A percentile compares a stretch with the other conserved stretches of the same genome.
Evolutionary conservation across 1,284 basidiomycete genomes (phyloP).

Genomic region (Fomes fomentarius): DNA sequence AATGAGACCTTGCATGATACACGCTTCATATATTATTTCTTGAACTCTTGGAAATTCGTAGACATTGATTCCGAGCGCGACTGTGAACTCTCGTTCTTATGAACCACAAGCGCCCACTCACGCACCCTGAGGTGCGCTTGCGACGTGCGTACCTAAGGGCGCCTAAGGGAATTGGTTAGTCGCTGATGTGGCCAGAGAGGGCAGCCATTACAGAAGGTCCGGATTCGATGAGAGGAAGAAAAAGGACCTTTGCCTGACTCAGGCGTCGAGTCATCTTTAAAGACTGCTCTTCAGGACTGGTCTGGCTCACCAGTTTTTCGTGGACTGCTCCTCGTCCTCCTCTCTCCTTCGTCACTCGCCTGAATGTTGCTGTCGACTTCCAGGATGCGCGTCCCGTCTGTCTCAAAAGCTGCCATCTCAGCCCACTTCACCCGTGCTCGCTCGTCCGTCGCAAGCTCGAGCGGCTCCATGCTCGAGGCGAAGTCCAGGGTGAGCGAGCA

Average conservation of each 20-base stretch:
- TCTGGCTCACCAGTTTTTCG: constrained; percentile 14
- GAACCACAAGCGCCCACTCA: too few relatives aligned
- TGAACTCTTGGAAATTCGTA: too few relatives aligned
- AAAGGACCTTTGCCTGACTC: background rate
- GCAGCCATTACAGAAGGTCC: too few relatives aligned
- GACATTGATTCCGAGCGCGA: too few relatives aligned
- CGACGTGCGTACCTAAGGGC: too few relatives aligned
- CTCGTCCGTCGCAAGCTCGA: constrained; percentile 47
- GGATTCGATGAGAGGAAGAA: too few relatives aligned
- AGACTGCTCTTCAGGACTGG: constrained; percentile 1
- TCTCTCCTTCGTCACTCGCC: constrained; percentile 14
- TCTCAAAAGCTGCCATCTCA: constrained; percentile 45
- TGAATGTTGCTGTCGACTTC: constrained; percentile 30
- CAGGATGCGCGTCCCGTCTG: constrained; percentile 47
- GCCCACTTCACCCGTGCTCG: constrained; percentile 50
- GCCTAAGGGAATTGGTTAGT: too few relatives aligned
- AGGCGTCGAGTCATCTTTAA: constrained; percentile 16
- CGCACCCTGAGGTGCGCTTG: too few relatives aligned
- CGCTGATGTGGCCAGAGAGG: too few relatives aligned
- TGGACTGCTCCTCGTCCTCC: constrained; percentile 9
- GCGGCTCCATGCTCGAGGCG: constrained; percentile 63
- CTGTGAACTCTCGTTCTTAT: too few relatives aligned
- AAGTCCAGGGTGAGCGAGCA: constrained; percentile 75
- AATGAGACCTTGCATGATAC: too few relatives aligned
- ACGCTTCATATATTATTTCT: too few relatives aligned